Evolutionary conservation across 192 early-diverging fungal species (phyloP).

Genomic region (Coemansia sp.): DNA sequence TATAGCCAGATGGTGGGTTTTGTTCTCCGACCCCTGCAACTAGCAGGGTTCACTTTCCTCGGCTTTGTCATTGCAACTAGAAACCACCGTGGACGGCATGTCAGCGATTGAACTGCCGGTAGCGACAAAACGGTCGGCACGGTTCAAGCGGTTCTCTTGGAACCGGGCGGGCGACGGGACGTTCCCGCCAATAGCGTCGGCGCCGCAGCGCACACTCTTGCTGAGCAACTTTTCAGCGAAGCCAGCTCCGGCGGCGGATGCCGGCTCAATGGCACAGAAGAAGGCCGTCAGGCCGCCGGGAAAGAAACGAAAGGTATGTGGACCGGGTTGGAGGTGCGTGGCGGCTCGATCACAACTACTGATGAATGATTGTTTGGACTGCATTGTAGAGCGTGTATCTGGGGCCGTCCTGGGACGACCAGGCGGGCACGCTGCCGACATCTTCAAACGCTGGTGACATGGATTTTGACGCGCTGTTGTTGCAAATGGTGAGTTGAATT

Average conservation of each 20-base stretch:
- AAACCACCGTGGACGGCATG: constrained; percentile 27
- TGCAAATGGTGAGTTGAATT: constrained; percentile 32
- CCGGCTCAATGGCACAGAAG: not conserved
- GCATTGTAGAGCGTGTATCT: constrained; percentile 26
- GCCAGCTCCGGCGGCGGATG: not conserved
- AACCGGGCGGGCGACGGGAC: constrained; percentile 35
- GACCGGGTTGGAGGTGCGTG: no score
- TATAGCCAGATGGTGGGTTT: no score
- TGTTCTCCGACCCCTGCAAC: no score
- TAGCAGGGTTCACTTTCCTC: no score
- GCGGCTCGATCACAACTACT: not conserved
- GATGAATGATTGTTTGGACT: no score
- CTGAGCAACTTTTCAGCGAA: not conserved
- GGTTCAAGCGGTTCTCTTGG: constrained; percentile 52
- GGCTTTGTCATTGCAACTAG: not conserved
- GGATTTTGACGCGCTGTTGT: constrained; percentile 46
- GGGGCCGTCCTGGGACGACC: constrained; percentile 49
- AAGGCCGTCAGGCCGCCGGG: constrained; percentile 3
- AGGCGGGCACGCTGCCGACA: constrained; percentile 40
- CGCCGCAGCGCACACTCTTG: not conserved
- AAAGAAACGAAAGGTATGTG: constrained; percentile 46
- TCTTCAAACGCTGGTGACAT: constrained; percentile 25
- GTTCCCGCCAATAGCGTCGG: constrained; percentile 34
- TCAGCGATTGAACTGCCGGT: constrained; percentile 24
- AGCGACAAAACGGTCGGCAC: constrained; percentile 33